Percentiles rank a stretch among this genome's conserved stretches.
These are phyloP conservation scores for Mimosa bimucronata DNA, from an alignment of 306 rosid genomes.

Conservation along the genomic window DNA sequence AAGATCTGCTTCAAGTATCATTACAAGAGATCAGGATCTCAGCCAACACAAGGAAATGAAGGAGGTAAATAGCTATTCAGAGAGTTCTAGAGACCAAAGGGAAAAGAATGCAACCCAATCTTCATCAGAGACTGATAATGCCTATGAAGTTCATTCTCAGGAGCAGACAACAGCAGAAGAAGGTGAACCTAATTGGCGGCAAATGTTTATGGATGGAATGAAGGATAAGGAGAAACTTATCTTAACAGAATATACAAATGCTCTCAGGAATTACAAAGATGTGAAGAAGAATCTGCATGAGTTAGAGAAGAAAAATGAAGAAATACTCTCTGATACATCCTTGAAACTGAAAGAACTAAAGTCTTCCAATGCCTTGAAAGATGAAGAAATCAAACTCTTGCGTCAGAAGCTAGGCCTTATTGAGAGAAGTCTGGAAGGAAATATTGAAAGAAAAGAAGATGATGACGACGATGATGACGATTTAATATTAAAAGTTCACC, in stretches of 20 bases:
- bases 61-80: slow-evolving; percentile 28
- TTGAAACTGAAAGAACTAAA: slow-evolving; percentile 65
- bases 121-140: slow-evolving; percentile 27
- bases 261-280: slow-evolving; percentile 83
- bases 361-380: slow-evolving; percentile 66
- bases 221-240: slow-evolving; percentile 69
- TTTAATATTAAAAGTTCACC: slow-evolving; percentile 33
- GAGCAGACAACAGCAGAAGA: slow-evolving; percentile 39
- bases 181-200: slow-evolving; percentile 83
- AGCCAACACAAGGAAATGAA: slow-evolving; percentile 27
- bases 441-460: slow-evolving; percentile 38
- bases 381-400: slow-evolving; percentile 78
- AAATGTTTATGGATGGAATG: slow-evolving; percentile 69
- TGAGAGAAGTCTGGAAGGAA: slow-evolving; percentile 57
- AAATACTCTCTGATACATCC: slow-evolving; percentile 48
- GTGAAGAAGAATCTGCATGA: slow-evolving; percentile 72
- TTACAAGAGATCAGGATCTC: slow-evolving; percentile 37
- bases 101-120: slow-evolving; percentile 36
- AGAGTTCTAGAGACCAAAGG: slow-evolving; percentile 35
- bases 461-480: not conserved
- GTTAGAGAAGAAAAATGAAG: slow-evolving; percentile 58
- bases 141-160: slow-evolving; percentile 22
- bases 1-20: slow-evolving; percentile 26
- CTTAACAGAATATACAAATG: slow-evolving; percentile 74
- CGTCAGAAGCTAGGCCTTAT: slow-evolving; percentile 67